Percentiles rank a stretch among this genome's conserved stretches.
These are phyloP conservation scores for Phytophthora crassamura DNA, from an alignment of 352 stramenopile species.

Conservation along the genomic window DNA sequence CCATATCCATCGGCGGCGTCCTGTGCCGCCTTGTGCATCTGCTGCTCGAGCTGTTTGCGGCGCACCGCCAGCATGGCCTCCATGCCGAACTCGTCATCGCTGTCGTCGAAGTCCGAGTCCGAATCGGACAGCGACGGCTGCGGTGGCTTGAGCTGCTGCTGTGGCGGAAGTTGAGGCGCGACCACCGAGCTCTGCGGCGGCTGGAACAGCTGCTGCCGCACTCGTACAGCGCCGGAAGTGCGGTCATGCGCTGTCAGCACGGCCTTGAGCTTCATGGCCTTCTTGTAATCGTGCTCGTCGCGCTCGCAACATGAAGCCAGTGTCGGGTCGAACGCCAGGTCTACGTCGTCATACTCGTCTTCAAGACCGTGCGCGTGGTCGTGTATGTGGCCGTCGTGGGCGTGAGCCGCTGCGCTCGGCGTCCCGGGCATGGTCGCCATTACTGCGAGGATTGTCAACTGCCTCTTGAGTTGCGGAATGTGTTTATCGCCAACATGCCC, in stretches of 20 bases:
- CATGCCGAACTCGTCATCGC: conserved; percentile 52
- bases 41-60: conserved; percentile 52
- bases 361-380: conserved; percentile 23
- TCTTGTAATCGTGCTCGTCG: conserved; percentile 61
- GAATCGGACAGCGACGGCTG: conserved; percentile 14
- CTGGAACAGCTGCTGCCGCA: conserved; percentile 69
- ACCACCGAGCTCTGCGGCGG: conserved; percentile 24
- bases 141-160: not conserved
- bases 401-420: not conserved
- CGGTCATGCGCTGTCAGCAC: conserved; percentile 65
- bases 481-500: no score
- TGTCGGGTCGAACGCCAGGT: conserved; percentile 62
- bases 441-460: no score
- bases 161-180: conserved; percentile 4
- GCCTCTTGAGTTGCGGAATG: no score
- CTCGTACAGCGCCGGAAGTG: conserved; percentile 54
- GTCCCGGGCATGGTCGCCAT: no score
- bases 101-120: conserved; percentile 50
- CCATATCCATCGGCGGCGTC: conserved; percentile 63
- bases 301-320: conserved; percentile 73
- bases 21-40: conserved; percentile 51
- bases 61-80: conserved; percentile 46
- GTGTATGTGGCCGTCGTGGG: conserved; percentile 30
- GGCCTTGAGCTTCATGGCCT: conserved; percentile 71
- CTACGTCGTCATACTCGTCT: conserved; percentile 34